Base-by-base conservation (phyloP, 73 alveolate species). In the Paramecium biaurelia region DNA sequence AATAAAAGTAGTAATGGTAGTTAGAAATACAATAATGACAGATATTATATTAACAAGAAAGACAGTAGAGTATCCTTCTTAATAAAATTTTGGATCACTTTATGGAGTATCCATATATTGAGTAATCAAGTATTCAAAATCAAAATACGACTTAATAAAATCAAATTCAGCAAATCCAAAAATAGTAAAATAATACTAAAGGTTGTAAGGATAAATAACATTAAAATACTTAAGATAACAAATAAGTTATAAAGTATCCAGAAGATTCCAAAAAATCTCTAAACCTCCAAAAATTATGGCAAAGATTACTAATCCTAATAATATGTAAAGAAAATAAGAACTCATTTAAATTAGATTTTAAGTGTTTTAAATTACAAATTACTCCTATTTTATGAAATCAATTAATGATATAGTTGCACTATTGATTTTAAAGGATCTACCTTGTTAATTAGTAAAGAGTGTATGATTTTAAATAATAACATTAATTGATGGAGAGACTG, bases 101-200 rank as follows among this genome's bases (percentile, higher is more conserved):
- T 79, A 28, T 6, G 90, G 76, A 6, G 90, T 79, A 24, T 79
- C 74, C 8, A 79, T 35, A 79, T 79, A 20, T 2, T 79, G 1
- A 20, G 56, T 43, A 2, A 79, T 79, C 7, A 43, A 43, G 1
- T 47, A 32, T 26, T 79, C 90, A 21, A 79, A 11, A 79, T 79
- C 28, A 34, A 47, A 30, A 26, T 42, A 79, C 0, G 47, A 12
- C 7, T 41, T 43, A 12, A 79, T n/a, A 18, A 79, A 43, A 43
- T 41, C 74, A 79, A 79, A 79, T 47, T 79, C 35, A 24, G 90
- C 90, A 79, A 79, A 79, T 43, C 90, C 90, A 79, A 79, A 79
- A 79, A 43, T 38, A n/a, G 76, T 45, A 43, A 79, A 79, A 47
- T 79, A 79, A 41, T 42, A 20, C 2, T 43, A 21, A 38, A 79